Evolutionary conservation across 345 rosid species (phyloP), one percentile per base, ranked within the genome.

Genomic region (Corchorus olitorius): DNA sequence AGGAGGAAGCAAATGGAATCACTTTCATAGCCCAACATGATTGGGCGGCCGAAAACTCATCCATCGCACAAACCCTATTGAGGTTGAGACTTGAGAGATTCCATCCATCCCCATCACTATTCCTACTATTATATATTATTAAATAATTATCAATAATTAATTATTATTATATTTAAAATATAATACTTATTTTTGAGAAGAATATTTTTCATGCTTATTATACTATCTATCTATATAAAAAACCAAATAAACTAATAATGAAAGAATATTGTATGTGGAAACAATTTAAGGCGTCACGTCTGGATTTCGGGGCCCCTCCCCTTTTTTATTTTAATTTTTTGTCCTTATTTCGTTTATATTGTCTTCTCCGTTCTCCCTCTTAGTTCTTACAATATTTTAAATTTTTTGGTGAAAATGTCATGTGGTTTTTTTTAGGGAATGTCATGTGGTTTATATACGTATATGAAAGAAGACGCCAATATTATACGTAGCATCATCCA

Each of bases 1-100:
- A 78, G 87, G 81, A 78, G 88, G 88, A 89, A 89, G 95, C 84
- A 91, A 89, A 81, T 76, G 72, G 43, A 82, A 81, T 81, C 84
- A 82, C 84, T 85, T 86, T 86, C 46, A 33, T 73, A 75, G 83
- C 78, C 84, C 81, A 81, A 75, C n/a, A 82, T 45, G 81, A 85
- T 81, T 87, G 87, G 81, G 75, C 78, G 79, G 86, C 79, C 74
- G 71, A 58, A 77, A 73, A 60, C 48, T 59, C 70, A 66, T 80
- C 43, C 62, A 69, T 68, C 71, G 56, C 76, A 22, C 63, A 58
- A 50, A 15, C 27, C 59, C 27, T 17, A 27, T 27, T 27, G 27
- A 27, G 27, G 27, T 27, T 27, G 56, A 9, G 41, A 13, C 27
- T 27, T 27, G 35, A 46, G 55, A 73, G 78, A 76, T 80, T 80